Evolutionary conservation across 192 early-diverging fungal species (phyloP), one percentile per base, ranked within the genome.

Genomic region (Dimargaris cristalligena): DNA sequence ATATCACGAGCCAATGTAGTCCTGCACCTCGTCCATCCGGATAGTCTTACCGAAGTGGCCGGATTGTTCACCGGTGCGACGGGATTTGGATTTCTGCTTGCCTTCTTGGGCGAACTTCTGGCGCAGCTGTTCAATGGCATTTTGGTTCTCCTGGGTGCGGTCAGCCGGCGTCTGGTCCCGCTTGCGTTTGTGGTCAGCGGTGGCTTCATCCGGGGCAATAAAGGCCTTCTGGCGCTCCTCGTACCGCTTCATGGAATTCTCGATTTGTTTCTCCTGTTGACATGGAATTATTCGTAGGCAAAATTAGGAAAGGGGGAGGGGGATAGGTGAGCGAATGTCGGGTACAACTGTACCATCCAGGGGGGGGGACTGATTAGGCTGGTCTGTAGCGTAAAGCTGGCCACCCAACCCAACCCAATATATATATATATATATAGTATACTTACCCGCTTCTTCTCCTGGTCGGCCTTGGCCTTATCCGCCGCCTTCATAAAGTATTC

Each of bases 401-500:
- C n/a, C n/a, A n/a, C n/a, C n/a, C n/a, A n/a, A n/a, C n/a, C n/a
- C n/a, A n/a, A n/a, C n/a, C n/a, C n/a, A n/a, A n/a, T n/a, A n/a
- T n/a, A n/a, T n/a, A n/a, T n/a, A n/a, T n/a, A n/a, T n/a, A n/a
- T n/a, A n/a, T n/a, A n/a, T n/a, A n/a, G n/a, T n/a, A n/a, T n/a
- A 26, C 59, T 70, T 65, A 77, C 78, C 72, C 80, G 84, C 70
- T 85, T 83, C 70, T 80, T 78, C 64, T 89, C 79, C 66, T 78
- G 60, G 32, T 79, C 78, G 29, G 73, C 58, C n/a, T 80, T 76
- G 11, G 64, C 66, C 64, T 82, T 86, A 65, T 85, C 81, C 45
- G 71, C 74, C 25, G 79, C 72, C 62, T 81, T 83, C 59, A 99
- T 70, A 71, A 96, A 99, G 71, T 99, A 99, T 72, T 99, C 93